Evolutionary conservation across 257 asterid species (phyloP).

Genomic region (Misopates orontium): DNA sequence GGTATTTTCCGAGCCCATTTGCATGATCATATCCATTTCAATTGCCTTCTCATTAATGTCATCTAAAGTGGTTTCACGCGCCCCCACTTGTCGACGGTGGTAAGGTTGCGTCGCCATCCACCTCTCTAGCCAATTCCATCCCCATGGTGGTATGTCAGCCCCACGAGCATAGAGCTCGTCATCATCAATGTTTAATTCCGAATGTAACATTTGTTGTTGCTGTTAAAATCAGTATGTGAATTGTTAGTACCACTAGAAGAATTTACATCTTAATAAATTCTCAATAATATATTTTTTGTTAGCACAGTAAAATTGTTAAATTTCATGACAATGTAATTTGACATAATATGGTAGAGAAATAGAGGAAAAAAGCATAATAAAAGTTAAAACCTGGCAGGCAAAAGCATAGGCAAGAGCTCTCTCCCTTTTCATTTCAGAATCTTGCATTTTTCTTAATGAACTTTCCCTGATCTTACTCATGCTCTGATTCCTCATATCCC

Average conservation of each 20-base stretch:
- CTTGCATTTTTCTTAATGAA: constrained; percentile 43
- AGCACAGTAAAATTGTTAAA: too few relatives aligned
- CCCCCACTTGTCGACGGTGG: constrained; percentile 42
- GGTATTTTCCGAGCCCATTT: constrained; percentile 23
- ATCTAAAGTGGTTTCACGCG: constrained; percentile 49
- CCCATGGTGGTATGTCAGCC: constrained; percentile 55
- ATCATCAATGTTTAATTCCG: constrained; percentile 27
- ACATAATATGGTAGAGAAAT: too few relatives aligned
- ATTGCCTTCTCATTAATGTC: constrained; percentile 42
- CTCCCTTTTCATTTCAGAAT: constrained; percentile 59
- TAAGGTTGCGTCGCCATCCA: constrained; percentile 87
- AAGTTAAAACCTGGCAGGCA: constrained; percentile 58
- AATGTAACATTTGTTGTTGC: constrained; percentile 32
- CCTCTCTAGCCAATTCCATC: constrained; percentile 87
- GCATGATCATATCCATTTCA: constrained; percentile 11
- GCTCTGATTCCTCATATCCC: constrained; percentile 54
- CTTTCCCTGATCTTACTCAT: constrained; percentile 48
- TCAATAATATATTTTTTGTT: background rate
- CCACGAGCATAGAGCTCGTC: constrained; percentile 32
- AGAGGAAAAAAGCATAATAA: too few relatives aligned
- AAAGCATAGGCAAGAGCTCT: constrained; percentile 78
- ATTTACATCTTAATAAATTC: too few relatives aligned
- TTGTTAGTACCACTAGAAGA: too few relatives aligned
- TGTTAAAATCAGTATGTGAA: background rate
- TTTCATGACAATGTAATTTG: too few relatives aligned